Conservation (phyloP, 2,329 filamentous ascomycete genomes). For the Trichophyton schoenleinii region DNA sequence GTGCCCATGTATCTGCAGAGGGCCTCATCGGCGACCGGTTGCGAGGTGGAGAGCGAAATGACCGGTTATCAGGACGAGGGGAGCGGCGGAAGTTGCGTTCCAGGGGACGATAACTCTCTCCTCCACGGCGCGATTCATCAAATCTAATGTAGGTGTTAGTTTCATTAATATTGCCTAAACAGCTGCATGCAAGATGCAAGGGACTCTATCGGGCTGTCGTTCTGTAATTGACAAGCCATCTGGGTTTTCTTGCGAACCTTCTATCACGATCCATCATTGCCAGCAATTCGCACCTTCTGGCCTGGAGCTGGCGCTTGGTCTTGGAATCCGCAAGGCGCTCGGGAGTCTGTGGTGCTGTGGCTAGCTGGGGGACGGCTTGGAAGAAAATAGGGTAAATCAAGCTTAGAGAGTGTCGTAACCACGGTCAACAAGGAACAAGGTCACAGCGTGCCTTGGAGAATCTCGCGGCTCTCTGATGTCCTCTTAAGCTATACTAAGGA, state of each 20-base stretch:
- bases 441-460: not conserved
- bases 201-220: not conserved
- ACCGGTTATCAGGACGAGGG: slow-evolving; percentile 26
- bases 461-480: not conserved
- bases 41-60: slow-evolving; percentile 26
- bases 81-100: slow-evolving; percentile 23
- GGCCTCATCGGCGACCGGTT: slow-evolving; percentile 26
- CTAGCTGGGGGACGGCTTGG: not conserved
- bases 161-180: not conserved
- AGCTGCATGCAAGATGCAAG: not conserved
- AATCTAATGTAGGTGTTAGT: slow-evolving; percentile 10
- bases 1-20: slow-evolving; percentile 33
- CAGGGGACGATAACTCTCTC: slow-evolving; percentile 32
- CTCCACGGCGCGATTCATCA: slow-evolving; percentile 28
- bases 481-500: not conserved
- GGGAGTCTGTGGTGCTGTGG: not conserved
- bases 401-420: not conserved
- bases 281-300: not conserved
- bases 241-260: not conserved
- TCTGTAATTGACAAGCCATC: not conserved
- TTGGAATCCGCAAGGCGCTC: not conserved
- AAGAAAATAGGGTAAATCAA: not conserved
- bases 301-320: not conserved
- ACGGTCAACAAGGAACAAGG: not conserved
- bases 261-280: slow-evolving; percentile 4